Conservation (phyloP, 495 filamentous ascomycete species). For the Chaetomium cochliodes region DNA sequence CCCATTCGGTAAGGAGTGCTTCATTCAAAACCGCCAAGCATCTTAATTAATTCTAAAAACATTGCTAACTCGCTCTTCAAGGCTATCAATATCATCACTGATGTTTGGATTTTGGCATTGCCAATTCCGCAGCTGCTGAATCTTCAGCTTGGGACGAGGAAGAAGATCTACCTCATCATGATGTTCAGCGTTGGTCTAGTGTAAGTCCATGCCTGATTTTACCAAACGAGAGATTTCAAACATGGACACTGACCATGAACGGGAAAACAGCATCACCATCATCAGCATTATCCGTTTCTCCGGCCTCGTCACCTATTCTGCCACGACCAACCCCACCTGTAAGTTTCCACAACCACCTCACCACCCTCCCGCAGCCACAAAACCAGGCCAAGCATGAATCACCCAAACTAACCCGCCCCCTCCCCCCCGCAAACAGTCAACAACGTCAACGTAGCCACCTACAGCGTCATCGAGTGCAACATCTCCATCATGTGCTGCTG, state of each 20-base stretch:
- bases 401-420: not conserved
- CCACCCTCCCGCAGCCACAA: not conserved
- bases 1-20: not conserved
- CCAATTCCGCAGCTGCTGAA: constrained; percentile 6
- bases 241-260: not conserved
- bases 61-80: not conserved
- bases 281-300: constrained; percentile 5
- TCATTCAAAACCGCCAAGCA: not conserved
- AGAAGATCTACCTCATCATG: constrained; percentile 1
- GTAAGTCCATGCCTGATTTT: not conserved
- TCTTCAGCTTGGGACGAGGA: not conserved
- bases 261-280: constrained; percentile 1
- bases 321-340: constrained; percentile 2
- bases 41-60: no score
- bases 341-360: not conserved
- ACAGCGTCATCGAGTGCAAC: constrained; percentile 7
- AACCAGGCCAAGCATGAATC: not conserved
- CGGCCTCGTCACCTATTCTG: not conserved
- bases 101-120: constrained; percentile 5
- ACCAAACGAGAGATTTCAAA: not conserved
- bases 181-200: constrained; percentile 8
- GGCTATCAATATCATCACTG: constrained; percentile 1
- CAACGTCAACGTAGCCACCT: constrained; percentile 9
- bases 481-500: constrained; percentile 10
- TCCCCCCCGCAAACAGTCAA: not conserved